These are phyloP conservation scores for Pholiota microspora DNA, from an alignment of 768 basidiomycete genomes.

Conservation along the genomic window DNA sequence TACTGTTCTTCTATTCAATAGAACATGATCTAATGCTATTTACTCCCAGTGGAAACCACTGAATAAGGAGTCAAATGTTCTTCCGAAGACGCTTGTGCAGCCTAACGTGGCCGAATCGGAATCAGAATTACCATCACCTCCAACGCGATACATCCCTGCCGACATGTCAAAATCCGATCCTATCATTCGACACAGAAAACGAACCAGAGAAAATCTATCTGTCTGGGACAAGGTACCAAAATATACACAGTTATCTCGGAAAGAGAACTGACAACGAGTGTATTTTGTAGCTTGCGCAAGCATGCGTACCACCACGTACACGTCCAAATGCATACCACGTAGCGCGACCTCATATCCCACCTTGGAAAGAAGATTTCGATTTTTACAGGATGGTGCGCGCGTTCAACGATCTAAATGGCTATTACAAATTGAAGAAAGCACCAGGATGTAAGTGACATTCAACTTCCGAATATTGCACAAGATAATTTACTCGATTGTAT, in stretches of 20 bases:
- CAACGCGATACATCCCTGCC: not conserved
- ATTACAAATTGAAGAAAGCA: conserved; percentile 37
- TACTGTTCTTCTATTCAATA: not conserved
- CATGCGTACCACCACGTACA: conserved; percentile 10
- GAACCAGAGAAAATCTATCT: not conserved
- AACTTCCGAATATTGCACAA: not conserved
- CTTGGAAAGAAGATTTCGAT: conserved; percentile 18
- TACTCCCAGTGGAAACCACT: conserved; percentile 16
- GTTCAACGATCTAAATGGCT: conserved; percentile 1
- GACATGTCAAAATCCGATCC: conserved; percentile 13
- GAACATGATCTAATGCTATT: not conserved
- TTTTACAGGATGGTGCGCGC: conserved; percentile 18
- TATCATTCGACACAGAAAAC: not conserved
- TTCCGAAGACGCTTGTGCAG: conserved; percentile 7
- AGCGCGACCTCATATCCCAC: conserved; percentile 8
- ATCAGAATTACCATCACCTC: not conserved
- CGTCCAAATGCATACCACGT: not conserved
- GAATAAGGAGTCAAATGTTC: conserved; percentile 7
- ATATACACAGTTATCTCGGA: not conserved
- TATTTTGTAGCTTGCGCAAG: conserved; percentile 6
- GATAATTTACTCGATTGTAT: not conserved
- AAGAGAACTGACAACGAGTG: no score
- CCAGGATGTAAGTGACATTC: conserved; percentile 38
- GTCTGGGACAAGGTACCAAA: conserved; percentile 21
- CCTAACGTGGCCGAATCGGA: conserved; percentile 7